A percentile compares a stretch with the other conserved stretches of the same genome.
These are phyloP conservation scores for Paratrimastix pyriformis DNA, from an alignment of 78 protist species.

Conservation along the genomic window DNA sequence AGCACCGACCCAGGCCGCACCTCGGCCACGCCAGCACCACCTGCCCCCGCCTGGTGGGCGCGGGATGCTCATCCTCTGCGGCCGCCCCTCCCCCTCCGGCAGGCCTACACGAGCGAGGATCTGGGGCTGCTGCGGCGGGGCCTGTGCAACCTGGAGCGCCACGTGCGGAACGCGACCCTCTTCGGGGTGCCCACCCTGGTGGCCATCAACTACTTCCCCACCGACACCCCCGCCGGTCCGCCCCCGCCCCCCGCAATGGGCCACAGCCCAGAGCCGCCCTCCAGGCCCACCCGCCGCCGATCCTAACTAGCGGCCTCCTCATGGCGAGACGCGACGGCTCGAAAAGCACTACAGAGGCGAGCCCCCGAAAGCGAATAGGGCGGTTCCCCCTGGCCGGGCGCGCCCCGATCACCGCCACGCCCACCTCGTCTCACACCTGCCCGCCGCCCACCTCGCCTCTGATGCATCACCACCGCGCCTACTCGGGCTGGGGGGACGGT, in stretches of 20 bases:
- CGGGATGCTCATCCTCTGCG: too few relatives aligned
- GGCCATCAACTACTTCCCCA: conserved; percentile 65
- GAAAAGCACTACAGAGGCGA: too few relatives aligned
- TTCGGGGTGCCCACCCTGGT: conserved; percentile 86
- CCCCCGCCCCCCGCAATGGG: neutral
- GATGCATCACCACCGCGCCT: neutral
- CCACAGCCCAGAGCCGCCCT: too few relatives aligned
- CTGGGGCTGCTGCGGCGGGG: conserved; percentile 52
- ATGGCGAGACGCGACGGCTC: too few relatives aligned
- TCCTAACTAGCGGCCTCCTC: too few relatives aligned
- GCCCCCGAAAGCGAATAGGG: too few relatives aligned
- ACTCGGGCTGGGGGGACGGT: too few relatives aligned
- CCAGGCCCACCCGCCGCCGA: too few relatives aligned
- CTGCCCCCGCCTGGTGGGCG: too few relatives aligned
- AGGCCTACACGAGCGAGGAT: conserved; percentile 44
- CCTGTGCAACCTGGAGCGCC: conserved; percentile 47
- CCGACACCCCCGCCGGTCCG: conserved; percentile 57
- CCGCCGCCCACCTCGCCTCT: neutral
- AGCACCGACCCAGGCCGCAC: too few relatives aligned
- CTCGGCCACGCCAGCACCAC: too few relatives aligned
- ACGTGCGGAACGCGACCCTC: conserved; percentile 48
- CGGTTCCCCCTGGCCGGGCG: neutral
- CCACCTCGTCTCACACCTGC: too few relatives aligned
- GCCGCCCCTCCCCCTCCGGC: conserved; percentile 41
- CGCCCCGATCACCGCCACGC: neutral